Evolutionary conservation across 441 rosid species (phyloP), one percentile per base, ranked within the genome.

Genomic region (Isatis lusitanica): DNA sequence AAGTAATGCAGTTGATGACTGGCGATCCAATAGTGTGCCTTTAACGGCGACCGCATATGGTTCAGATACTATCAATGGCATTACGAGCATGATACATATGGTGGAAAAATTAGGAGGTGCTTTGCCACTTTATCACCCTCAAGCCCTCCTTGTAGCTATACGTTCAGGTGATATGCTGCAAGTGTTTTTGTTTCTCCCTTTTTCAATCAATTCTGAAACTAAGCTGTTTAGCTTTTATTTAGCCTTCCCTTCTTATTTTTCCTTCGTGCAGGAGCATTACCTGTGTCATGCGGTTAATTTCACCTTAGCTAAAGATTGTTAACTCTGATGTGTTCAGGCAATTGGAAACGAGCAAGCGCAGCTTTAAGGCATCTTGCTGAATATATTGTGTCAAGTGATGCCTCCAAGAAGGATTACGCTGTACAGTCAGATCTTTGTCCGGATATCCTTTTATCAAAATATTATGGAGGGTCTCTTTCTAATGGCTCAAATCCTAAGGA

Each of bases 291-390:
- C 68, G 67, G 53, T 74, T 76, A 63, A 77, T 84, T 61, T 70
- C 75, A 59, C 74, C 70, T 66, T 72, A 50, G 72, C 83, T 76
- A 76, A 77, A 80, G 72, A 66, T 72, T 83, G 65, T 77, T 68
- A 74, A 70, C 80, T 81, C 78, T 76, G 74, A 76, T 85, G 75
- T 89, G 78, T 84, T 78, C 80, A 95, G 99, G 99, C 63, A 86
- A 87, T 68, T 91, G 98, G 98, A 92, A 85, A 79, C 94, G 97
- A 76, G 97, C 98, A 71, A 84, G 78, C 77, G 80, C 71, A 66
- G 89, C 96, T 75, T 70, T 95, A 80, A 85, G 81, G 77, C 98
- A 95, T 88, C 89, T 92, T 79, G 84, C 85, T 67, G 91, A 88
- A 52, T 78, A 66, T 78, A 82, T 89, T 75, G 74, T 78, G 71